phyloP scores from a whole-genome alignment of 2,329 filamentous ascomycete genomes.

The Cephalotrichum gorgonifer region DNA sequence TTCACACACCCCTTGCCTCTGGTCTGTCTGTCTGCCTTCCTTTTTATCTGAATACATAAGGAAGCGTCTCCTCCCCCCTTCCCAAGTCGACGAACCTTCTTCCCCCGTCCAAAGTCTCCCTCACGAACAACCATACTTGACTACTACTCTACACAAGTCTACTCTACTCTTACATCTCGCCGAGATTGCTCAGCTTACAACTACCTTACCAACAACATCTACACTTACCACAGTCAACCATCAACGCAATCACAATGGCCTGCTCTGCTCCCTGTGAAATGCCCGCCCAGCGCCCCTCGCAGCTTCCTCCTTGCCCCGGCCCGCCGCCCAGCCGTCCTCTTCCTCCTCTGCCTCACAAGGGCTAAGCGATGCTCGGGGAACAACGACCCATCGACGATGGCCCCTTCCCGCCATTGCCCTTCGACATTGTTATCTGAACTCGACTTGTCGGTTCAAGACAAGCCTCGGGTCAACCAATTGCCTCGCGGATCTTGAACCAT shows the following conservation, averaged over 20 bases:
- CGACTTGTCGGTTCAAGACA: not conserved
- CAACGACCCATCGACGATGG: not conserved
- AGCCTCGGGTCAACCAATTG: not conserved
- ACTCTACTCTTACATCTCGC: too few species aligned
- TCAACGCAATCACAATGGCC: slow-evolving; percentile 4
- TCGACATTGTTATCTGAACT: not conserved
- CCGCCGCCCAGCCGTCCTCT: slow-evolving; percentile 55
- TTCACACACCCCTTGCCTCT: not conserved
- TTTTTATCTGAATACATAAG: slow-evolving; percentile 3
- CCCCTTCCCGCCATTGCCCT: not conserved
- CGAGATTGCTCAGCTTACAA: too few species aligned
- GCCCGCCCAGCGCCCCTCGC: slow-evolving; percentile 52
- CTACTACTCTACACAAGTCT: slow-evolving; percentile 8
- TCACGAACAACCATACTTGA: slow-evolving; percentile 7
- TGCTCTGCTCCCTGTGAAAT: slow-evolving; percentile 25
- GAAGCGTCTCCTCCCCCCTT: slow-evolving; percentile 5
- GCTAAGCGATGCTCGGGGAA: slow-evolving; percentile 24
- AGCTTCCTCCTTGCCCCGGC: slow-evolving; percentile 57
- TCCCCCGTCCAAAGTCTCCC: not conserved
- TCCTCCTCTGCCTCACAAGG: slow-evolving; percentile 53
- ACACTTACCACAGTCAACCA: slow-evolving; percentile 10
- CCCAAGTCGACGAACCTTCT: slow-evolving; percentile 1
- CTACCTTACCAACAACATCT: slow-evolving; percentile 14
- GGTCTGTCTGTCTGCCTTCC: not conserved
- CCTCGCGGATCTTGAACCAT: not conserved